A percentile compares a stretch with the other conserved stretches of the same genome.
Conservation (phyloP, 1,139 yeast species). For the Suhomyces chickasaworum region DNA sequence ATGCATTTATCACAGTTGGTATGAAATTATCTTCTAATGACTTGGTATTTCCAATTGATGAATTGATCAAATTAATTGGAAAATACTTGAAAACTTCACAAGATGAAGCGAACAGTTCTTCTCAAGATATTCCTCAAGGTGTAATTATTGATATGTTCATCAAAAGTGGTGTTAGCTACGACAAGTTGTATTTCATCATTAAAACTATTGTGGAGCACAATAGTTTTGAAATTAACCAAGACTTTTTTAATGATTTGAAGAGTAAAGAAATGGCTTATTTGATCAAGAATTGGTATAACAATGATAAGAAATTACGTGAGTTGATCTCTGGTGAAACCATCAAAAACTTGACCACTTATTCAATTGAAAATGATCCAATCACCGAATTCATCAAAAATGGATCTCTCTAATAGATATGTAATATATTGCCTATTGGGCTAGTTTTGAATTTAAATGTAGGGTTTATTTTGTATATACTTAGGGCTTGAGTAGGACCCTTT, state of each 20-base stretch:
- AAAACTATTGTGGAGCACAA: slow-evolving; percentile 69
- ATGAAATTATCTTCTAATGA: slow-evolving; percentile 54
- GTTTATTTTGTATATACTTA: background rate
- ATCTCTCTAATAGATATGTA: slow-evolving; percentile 6
- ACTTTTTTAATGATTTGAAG: slow-evolving; percentile 45
- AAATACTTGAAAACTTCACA: slow-evolving; percentile 43
- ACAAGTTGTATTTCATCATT: slow-evolving; percentile 66
- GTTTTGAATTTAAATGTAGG: background rate
- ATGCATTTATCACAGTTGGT: slow-evolving; percentile 47
- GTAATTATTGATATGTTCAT: slow-evolving; percentile 64
- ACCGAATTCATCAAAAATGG: slow-evolving; percentile 34
- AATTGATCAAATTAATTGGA: slow-evolving; percentile 61
- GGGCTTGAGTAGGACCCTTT: background rate
- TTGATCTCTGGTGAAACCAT: slow-evolving; percentile 45
- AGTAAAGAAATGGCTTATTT: slow-evolving; percentile 59
- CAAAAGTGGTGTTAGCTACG: slow-evolving; percentile 73
- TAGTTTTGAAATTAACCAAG: slow-evolving; percentile 48
- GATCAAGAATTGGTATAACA: slow-evolving; percentile 64
- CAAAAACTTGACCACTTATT: slow-evolving; percentile 37
- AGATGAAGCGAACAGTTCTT: slow-evolving; percentile 32
- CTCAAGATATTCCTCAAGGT: slow-evolving; percentile 47
- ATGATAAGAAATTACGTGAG: slow-evolving; percentile 64
- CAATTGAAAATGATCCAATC: slow-evolving; percentile 51
- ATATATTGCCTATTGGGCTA: background rate
- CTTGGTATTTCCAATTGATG: slow-evolving; percentile 78